Base-by-base conservation (phyloP, 768 basidiomycete species). In the Hirschioporus abietinus region DNA sequence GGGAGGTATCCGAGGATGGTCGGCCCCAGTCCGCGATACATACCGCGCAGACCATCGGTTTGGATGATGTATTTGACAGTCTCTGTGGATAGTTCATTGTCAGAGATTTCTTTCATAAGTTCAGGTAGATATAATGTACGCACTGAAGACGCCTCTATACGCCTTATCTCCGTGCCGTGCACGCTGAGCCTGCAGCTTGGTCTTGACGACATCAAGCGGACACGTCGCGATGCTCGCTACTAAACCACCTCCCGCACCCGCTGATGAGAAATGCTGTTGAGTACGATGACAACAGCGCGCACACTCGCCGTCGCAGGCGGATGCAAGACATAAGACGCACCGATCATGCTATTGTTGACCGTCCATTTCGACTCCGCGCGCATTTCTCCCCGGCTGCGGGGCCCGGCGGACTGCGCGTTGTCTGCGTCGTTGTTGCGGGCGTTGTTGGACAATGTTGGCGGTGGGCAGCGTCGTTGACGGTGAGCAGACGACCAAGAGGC, bases 131-230 rank as follows among this genome's bases (percentile, higher is more conserved):
- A 68, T 27, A 24, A n/a, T 36, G 67, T 18, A 68, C 70, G 68
- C 64, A 73, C 58, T 60, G 58, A 63, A 66, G 65, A 95, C 86
- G 35, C 94, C 92, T 70, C 88, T 79, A 76, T 96, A 96, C 20
- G 85, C 88, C 68, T 81, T 78, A 69, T 91, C 86, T 26, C 91
- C 91, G 35, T 81, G 83, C 26, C 88, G 77, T 20, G 83, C 82
- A 62, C 88, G 84, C 76, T 97, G 95, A n/a, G 97, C 97, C 79
- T 99, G 97, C 63, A 99, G 78, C 71, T 93, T 93, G 3, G 97
- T 99, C 83, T 99, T 99, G 78, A 99, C 84, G 66, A 99, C 96
- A 77, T 99, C 97, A 63, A 99, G 83, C 12, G 97, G 97, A 77
- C 97, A 99, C 7, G 96, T 99, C 66, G 93, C 92, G 68, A 99